Base-by-base conservation (phyloP, 2,329 filamentous ascomycete species). In the Elsinoe arachidis region DNA sequence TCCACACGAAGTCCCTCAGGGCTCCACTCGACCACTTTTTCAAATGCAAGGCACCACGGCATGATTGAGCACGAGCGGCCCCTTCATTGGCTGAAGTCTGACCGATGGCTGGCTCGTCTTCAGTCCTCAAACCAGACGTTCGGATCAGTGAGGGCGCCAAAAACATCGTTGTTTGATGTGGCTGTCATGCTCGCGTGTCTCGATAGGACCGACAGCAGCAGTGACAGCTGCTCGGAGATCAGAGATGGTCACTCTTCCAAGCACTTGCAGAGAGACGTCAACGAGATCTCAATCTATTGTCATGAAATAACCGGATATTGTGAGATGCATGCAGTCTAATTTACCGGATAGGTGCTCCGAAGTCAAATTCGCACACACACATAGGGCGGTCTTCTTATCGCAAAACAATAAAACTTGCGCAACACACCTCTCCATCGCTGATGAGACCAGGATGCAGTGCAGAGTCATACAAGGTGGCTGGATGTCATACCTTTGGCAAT, bases 21-120 rank as follows among this genome's bases (percentile, higher is more conserved):
- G 34, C 33, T 39, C 34, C 49, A 26, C 49, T 26, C 23, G 37
- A 35, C 12, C 12, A 19, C 33, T 35, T 53, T 53, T 38, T 26
- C 26, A 21, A 14, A 15, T 39, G 49, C 49, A 53, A 53, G 49
- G 49, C 49, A 53, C 49, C 33, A 35, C 15, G 41, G 41, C 41
- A 26, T 14, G 49, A 39, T 26, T 39, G 19, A 35, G 26, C 15
- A 37, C 34, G 33, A 53, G 49, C 49, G 34, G 17, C 19, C 15
- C 34, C 34, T 37, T 39, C 17, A 53, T 53, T 53, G 49, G 49
- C 5, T 26, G 15, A 53, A 15, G 33, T 38, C 33, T 39, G 26
- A 15, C 12, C 49, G 49, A 53, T 53, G 49, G 34, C 12, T 46
- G 41, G 26, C 41, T 17, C 11, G 9, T 19, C 12, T 12, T 26